A percentile compares a stretch with the other conserved stretches of the same genome.
Conservation (phyloP, 768 basidiomycete genomes). For the Serendipita vermifera region DNA sequence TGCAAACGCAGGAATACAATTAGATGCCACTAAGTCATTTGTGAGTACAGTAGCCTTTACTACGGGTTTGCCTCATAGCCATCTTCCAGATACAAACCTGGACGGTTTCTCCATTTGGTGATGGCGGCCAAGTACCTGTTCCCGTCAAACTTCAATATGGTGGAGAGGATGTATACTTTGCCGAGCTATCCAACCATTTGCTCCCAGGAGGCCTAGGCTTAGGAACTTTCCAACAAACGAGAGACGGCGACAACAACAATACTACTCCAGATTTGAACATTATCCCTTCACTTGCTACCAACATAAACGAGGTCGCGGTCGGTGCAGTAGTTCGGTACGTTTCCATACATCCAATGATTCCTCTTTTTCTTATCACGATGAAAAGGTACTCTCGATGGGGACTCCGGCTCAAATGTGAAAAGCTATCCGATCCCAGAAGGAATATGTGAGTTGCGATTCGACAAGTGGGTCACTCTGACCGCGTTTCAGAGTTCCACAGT, state of each 20-base stretch:
- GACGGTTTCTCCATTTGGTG: neutral
- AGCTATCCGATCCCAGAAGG: neutral
- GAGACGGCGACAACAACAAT: too few species aligned
- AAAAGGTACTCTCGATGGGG: neutral
- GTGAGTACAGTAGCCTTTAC: too few species aligned
- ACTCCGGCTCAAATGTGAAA: neutral
- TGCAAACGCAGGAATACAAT: neutral
- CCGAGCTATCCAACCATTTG: neutral
- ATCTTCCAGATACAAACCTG: neutral
- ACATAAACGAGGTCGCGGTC: conserved; percentile 44
- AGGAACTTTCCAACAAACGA: neutral
- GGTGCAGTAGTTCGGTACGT: too few species aligned
- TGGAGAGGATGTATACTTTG: neutral
- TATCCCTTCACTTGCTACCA: conserved; percentile 20
- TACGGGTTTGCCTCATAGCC: too few species aligned
- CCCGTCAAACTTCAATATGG: neutral
- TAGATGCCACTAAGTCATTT: neutral
- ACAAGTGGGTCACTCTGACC: too few species aligned
- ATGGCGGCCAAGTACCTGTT: neutral
- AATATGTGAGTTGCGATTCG: neutral
- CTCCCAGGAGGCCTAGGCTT: neutral
- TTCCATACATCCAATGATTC: too few species aligned
- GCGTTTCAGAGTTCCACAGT: neutral
- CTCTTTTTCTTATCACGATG: too few species aligned
- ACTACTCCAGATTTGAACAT: too few species aligned